Evolutionary conservation across 768 basidiomycete genomes (phyloP), one percentile per base, ranked within the genome.

Genomic region (Mrakia frigida): DNA sequence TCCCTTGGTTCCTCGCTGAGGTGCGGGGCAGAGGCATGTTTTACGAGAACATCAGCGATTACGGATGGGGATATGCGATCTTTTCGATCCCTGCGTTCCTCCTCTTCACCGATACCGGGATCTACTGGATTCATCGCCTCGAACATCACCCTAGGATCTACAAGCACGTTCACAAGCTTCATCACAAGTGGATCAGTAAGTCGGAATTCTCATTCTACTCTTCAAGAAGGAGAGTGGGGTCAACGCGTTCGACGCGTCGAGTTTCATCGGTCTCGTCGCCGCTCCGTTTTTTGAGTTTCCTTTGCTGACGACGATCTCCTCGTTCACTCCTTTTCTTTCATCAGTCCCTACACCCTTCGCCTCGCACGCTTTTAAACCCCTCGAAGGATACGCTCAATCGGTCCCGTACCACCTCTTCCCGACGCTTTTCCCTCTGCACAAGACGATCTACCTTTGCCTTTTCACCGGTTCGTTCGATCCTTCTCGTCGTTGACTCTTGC

Each of bases 111-210:
- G 97, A 99, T 84, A 92, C 93, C 80, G 86, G 87, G 80, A 92
- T 99, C 79, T 99, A 99, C 83, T 98, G 95, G 94, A 86, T 96
- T 25, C 97, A 99, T 82, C 90, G 97, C 35, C 86, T 87, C 84
- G 86, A 96, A 73, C 97, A 99, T 82, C 85, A 90, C 76, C 96
- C 96, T 2, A 73, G 86, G 52, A 80, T 97, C 76, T 99, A 99
- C 87, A 98, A 95, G 83, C 84, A 87, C 74, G 80, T 99, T 65
- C 97, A 99, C 84, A 99, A 99, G 84, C 94, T 96, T 1, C 97
- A 99, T 83, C 97, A 99, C 87, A 95, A 92, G 84, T 99, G 97
- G 97, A 86, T 98, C 79, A 89, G 94, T 96, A 83, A 74, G 94
- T 89, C 41, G 25, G n/a, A 9, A 13, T 14, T 50, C 46, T 50